Conservation (phyloP, 345 rosid genomes). For the Sonneratia alba region DNA sequence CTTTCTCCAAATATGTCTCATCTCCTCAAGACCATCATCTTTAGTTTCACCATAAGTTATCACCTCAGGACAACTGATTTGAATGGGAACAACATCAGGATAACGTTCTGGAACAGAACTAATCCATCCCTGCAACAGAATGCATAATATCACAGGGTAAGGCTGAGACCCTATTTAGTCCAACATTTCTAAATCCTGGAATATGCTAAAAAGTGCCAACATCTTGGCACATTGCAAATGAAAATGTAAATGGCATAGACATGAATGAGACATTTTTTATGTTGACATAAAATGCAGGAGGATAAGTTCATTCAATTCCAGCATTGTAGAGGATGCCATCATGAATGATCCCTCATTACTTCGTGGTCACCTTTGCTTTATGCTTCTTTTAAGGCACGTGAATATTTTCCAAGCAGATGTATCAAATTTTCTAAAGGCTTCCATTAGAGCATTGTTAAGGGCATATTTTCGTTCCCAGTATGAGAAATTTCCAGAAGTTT, state of each 20-base stretch:
- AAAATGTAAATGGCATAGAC: not conserved
- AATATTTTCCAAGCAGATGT: not conserved
- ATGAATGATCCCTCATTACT: not conserved
- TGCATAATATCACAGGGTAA: not conserved
- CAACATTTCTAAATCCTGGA: not conserved
- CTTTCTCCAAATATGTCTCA: slow-evolving; percentile 45
- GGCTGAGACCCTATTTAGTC: not conserved
- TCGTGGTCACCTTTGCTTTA: not conserved
- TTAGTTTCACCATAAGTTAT: slow-evolving; percentile 20
- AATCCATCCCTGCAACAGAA: slow-evolving; percentile 54
- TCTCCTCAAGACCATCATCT: slow-evolving; percentile 21
- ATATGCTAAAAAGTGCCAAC: not conserved
- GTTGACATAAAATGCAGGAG: not conserved
- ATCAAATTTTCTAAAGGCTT: not conserved
- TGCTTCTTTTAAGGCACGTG: not conserved
- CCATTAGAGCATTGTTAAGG: not conserved
- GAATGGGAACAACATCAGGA: slow-evolving; percentile 55
- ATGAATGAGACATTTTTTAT: not conserved
- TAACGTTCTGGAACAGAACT: slow-evolving; percentile 43
- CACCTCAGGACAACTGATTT: slow-evolving; percentile 33
- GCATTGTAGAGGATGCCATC: not conserved
- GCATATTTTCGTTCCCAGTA: not conserved
- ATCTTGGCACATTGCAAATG: not conserved
- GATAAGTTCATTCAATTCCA: not conserved
- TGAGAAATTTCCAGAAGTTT: not conserved